phyloP scores from a whole-genome alignment of 345 rosid species.

The Passiflora organensis region DNA sequence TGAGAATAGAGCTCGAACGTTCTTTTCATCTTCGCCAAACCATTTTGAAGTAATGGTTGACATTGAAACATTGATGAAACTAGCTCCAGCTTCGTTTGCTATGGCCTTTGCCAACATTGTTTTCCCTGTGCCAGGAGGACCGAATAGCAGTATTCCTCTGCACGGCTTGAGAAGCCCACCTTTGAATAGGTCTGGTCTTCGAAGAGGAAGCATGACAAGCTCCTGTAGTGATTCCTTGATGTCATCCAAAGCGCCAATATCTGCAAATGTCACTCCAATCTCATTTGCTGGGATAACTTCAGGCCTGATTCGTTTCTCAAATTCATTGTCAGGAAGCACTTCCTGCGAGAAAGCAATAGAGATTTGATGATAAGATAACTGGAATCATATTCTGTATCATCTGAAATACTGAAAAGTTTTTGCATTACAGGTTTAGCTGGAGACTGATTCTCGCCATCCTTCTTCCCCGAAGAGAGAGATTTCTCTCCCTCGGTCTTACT shows the following conservation, averaged over 20 bases:
- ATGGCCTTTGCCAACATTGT: slow-evolving; percentile 99
- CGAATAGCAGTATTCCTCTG: slow-evolving; percentile 88
- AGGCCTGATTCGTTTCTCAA: slow-evolving; percentile 94
- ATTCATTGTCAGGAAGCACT: slow-evolving; percentile 87
- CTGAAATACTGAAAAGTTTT: slow-evolving; percentile 2
- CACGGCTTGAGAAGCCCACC: slow-evolving; percentile 98
- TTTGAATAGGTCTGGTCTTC: slow-evolving; percentile 90
- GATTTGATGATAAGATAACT: slow-evolving; percentile 8
- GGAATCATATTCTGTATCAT: background rate
- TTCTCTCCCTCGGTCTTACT: slow-evolving; percentile 57
- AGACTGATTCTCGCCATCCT: slow-evolving; percentile 57
- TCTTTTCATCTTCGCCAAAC: slow-evolving; percentile 99
- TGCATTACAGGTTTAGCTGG: slow-evolving; percentile 55
- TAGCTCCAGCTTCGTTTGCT: slow-evolving; percentile 98
- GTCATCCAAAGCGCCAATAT: slow-evolving; percentile 88
- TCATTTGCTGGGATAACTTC: slow-evolving; percentile 94
- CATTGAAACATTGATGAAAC: slow-evolving; percentile 98
- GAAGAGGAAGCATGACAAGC: slow-evolving; percentile 95
- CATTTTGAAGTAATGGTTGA: slow-evolving; percentile 98
- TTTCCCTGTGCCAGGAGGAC: slow-evolving; percentile 99
- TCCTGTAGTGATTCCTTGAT: slow-evolving; percentile 94
- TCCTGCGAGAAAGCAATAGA: slow-evolving; percentile 41
- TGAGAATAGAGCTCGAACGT: slow-evolving; percentile 80
- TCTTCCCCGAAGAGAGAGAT: slow-evolving; percentile 54
- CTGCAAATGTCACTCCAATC: slow-evolving; percentile 94